Evolutionary conservation across 768 basidiomycete genomes (phyloP).

Genomic region (Roridomyces roridus): DNA sequence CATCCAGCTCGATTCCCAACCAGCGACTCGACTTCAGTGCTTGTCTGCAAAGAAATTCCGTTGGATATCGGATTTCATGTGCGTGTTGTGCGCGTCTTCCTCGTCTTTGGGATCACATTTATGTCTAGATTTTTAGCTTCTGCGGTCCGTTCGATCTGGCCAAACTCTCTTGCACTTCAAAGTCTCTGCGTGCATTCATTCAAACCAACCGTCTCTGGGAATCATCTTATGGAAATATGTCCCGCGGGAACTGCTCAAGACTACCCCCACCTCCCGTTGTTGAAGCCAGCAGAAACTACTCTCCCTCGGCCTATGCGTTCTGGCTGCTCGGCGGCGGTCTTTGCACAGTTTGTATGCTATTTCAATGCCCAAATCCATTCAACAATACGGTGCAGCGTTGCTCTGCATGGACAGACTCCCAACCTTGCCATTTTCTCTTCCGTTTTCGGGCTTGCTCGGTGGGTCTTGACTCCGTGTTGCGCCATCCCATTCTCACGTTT

Average conservation of each 20-base stretch:
- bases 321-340: conserved; percentile 13
- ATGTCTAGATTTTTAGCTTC: conserved; percentile 1
- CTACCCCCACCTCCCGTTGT: conserved; percentile 1
- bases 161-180: not conserved
- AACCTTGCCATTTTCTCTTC: not conserved
- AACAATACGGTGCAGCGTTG: conserved; percentile 1
- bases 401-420: not conserved
- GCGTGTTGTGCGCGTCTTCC: no score
- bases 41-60: no score
- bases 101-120: no score
- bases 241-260: not conserved
- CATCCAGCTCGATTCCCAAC: no score
- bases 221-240: not conserved
- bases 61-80: no score
- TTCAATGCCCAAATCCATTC: not conserved
- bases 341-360: conserved; percentile 4
- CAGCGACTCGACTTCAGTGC: no score
- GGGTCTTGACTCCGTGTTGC: no score
- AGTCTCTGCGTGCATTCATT: conserved; percentile 1
- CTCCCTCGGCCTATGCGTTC: conserved; percentile 6
- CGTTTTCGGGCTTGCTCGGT: conserved; percentile 1
- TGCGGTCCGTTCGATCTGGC: conserved; percentile 18
- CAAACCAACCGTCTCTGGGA: not conserved
- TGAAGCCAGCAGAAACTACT: conserved; percentile 8
- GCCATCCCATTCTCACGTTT: no score